Conservation (phyloP, 495 filamentous ascomycete genomes). For the Xylaria cubensis region DNA sequence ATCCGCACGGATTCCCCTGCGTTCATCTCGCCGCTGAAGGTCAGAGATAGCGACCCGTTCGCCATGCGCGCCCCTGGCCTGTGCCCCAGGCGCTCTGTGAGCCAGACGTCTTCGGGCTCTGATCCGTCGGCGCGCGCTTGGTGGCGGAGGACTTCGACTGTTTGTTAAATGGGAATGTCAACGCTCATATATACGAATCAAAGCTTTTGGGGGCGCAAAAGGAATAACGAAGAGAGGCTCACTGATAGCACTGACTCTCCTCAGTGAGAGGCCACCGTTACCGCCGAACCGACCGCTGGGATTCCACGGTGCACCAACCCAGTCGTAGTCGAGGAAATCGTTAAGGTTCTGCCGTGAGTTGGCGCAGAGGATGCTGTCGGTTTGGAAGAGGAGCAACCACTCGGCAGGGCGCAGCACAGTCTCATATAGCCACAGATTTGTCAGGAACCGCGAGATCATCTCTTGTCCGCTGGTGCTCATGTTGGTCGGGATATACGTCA, state of each 20-base stretch:
- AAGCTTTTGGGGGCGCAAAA: too few species aligned
- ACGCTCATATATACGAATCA: constrained; percentile 18
- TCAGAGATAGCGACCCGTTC: constrained; percentile 36
- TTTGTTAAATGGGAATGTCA: constrained; percentile 44
- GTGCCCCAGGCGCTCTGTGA: constrained; percentile 52
- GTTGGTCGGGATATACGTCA: constrained; percentile 52
- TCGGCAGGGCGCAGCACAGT: constrained; percentile 48
- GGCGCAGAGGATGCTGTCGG: constrained; percentile 58
- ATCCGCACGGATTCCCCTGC: constrained; percentile 9
- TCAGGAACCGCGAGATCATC: constrained; percentile 54
- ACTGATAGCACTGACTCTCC: constrained; percentile 52
- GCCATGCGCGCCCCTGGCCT: constrained; percentile 44
- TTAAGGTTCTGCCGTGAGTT: constrained; percentile 53
- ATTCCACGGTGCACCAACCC: constrained; percentile 60
- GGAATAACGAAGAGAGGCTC: background rate
- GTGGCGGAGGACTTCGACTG: constrained; percentile 39
- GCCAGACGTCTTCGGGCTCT: constrained; percentile 59
- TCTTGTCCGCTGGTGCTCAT: constrained; percentile 53
- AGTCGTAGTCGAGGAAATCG: constrained; percentile 58
- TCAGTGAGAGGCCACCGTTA: constrained; percentile 56
- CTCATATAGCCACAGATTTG: constrained; percentile 54
- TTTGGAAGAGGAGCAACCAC: constrained; percentile 57
- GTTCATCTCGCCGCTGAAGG: constrained; percentile 53
- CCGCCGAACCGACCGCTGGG: constrained; percentile 50
- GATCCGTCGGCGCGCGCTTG: constrained; percentile 45